Evolutionary conservation across 495 filamentous ascomycete species (phyloP).

Genomic region (Annulohypoxylon stygium): DNA sequence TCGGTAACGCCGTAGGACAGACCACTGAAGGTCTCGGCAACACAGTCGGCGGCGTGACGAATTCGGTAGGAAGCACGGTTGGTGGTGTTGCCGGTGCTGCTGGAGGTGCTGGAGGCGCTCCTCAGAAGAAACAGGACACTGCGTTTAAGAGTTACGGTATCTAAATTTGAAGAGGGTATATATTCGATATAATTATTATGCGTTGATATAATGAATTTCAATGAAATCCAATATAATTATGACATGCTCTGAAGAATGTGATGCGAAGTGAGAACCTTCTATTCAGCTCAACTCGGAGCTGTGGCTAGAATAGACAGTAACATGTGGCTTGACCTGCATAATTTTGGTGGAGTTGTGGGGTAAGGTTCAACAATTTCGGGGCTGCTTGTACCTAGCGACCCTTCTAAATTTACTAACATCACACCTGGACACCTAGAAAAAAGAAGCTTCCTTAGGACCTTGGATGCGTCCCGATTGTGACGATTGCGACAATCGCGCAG

Average conservation of each 20-base stretch:
- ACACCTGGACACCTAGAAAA: background rate
- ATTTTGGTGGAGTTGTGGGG: background rate
- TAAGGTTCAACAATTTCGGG: background rate
- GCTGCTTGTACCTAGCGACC: slow-evolving; percentile 2
- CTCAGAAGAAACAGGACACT: slow-evolving; percentile 27
- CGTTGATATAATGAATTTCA: too few relatives aligned
- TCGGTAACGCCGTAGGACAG: slow-evolving; percentile 53
- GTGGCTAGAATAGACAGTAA: background rate
- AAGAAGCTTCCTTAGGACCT: slow-evolving; percentile 29
- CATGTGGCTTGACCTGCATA: background rate
- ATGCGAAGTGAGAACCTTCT: too few relatives aligned
- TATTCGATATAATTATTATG: too few relatives aligned
- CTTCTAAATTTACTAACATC: slow-evolving; percentile 9
- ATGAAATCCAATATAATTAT: too few relatives aligned
- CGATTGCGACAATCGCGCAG: slow-evolving; percentile 9
- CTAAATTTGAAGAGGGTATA: slow-evolving; percentile 1
- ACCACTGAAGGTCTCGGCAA: slow-evolving; percentile 54
- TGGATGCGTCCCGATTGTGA: slow-evolving; percentile 17
- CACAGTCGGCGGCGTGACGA: slow-evolving; percentile 46
- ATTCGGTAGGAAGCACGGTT: slow-evolving; percentile 43
- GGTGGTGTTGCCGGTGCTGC: slow-evolving; percentile 43
- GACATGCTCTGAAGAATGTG: too few relatives aligned
- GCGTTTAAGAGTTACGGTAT: slow-evolving; percentile 51
- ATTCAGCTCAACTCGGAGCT: background rate
- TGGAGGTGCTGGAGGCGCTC: slow-evolving; percentile 30